Percentiles rank a stretch among this genome's conserved stretches.
Conservation (phyloP, 2,329 filamentous ascomycete genomes). For the Ascochyta viciae-villosae region DNA sequence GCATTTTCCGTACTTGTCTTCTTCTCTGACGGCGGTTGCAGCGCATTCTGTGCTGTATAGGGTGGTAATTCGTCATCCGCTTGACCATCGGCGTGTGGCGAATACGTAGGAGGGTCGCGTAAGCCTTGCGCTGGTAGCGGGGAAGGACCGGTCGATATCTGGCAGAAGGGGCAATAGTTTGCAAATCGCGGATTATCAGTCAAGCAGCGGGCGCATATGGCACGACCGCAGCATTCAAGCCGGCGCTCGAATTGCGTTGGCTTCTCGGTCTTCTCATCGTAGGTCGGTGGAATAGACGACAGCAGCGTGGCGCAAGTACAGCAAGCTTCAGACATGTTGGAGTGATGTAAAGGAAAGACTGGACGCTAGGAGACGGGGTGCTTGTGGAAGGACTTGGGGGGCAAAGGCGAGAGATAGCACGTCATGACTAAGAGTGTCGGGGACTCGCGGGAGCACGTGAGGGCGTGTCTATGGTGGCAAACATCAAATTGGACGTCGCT, state of each 20-base stretch:
- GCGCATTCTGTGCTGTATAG: constrained; percentile 48
- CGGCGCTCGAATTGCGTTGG: constrained; percentile 65
- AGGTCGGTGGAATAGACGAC: constrained; percentile 59
- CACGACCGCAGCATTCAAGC: constrained; percentile 72
- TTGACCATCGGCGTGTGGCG: constrained; percentile 47
- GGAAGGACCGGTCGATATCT: constrained; percentile 69
- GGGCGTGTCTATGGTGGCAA: constrained; percentile 10
- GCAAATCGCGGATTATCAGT: constrained; percentile 73
- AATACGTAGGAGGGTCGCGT: constrained; percentile 72
- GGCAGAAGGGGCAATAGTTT: constrained; percentile 76
- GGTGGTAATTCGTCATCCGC: constrained; percentile 53
- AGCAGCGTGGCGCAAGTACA: constrained; percentile 74
- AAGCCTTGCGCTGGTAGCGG: constrained; percentile 67
- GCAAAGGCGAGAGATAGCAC: constrained; percentile 33
- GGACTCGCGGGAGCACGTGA: constrained; percentile 34
- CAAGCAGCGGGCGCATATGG: constrained; percentile 76
- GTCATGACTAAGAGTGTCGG: constrained; percentile 43
- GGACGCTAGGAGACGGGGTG: constrained; percentile 1
- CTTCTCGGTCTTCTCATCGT: constrained; percentile 66
- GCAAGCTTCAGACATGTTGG: constrained; percentile 59
- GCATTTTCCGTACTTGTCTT: constrained; percentile 43
- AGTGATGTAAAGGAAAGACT: constrained; percentile 4
- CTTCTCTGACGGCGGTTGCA: constrained; percentile 43
- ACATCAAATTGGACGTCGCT: neutral
- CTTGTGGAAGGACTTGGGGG: constrained; percentile 9